These are phyloP conservation scores for Warburgia ugandensis DNA, from an alignment of 164 flowering plant species.

Conservation along the genomic window DNA sequence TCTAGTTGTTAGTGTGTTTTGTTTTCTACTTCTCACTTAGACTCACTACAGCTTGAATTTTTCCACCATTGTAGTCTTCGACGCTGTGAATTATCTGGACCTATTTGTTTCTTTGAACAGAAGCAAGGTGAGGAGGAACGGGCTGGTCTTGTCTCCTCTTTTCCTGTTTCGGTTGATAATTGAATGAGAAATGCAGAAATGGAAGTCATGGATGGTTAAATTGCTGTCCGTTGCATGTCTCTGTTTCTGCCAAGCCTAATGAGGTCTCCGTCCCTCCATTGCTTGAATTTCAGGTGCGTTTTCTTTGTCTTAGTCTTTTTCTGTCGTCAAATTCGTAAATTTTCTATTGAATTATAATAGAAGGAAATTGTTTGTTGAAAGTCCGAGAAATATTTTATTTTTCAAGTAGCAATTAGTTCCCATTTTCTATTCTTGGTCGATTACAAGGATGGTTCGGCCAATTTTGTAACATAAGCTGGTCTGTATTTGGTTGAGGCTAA, in stretches of 20 bases:
- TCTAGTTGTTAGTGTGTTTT: neutral
- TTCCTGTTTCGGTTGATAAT: neutral
- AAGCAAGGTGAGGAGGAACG: conserved; percentile 27
- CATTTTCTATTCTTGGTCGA: no score
- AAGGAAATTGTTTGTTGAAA: no score
- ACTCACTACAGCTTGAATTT: conserved; percentile 35
- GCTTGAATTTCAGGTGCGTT: conserved; percentile 47
- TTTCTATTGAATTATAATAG: no score
- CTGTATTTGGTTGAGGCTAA: neutral
- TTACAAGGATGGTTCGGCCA: neutral
- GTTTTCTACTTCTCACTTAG: conserved; percentile 13
- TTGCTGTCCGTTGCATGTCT: conserved; percentile 51
- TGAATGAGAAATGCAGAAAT: conserved; percentile 21
- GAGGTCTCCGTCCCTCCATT: conserved; percentile 34
- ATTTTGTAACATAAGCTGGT: neutral
- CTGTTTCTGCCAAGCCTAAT: conserved; percentile 48
- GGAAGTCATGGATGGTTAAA: conserved; percentile 47
- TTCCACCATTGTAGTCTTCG: conserved; percentile 30
- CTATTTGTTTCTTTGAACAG: conserved; percentile 39
- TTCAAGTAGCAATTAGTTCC: neutral
- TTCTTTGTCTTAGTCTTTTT: neutral
- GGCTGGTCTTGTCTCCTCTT: neutral
- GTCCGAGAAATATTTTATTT: no score
- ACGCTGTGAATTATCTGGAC: conserved; percentile 57
- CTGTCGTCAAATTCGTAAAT: neutral